phyloP scores from a whole-genome alignment of 768 basidiomycete species.

The Daedaleopsis sinensis region DNA sequence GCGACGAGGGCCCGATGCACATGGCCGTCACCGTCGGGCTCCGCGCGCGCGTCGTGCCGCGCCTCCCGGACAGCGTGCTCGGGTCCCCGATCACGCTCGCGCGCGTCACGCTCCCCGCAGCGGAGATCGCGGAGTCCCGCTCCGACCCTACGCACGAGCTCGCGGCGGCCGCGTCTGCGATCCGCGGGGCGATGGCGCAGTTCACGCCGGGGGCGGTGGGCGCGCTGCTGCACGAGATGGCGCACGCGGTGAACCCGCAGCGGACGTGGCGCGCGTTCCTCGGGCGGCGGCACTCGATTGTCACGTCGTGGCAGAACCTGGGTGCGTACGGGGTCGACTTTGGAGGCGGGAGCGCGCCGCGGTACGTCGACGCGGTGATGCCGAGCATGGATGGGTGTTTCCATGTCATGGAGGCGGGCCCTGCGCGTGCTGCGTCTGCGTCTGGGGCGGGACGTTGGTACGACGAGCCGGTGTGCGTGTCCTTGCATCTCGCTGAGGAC shows the following conservation, averaged over 20 bases:
- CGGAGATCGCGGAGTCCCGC: conserved; percentile 6
- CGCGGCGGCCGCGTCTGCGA: conserved; percentile 27
- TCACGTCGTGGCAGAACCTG: conserved; percentile 39
- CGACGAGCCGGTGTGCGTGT: conserved; percentile 15
- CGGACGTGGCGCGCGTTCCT: conserved; percentile 40
- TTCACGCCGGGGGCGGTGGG: conserved; percentile 32
- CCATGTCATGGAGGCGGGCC: conserved; percentile 34
- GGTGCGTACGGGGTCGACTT: conserved; percentile 41
- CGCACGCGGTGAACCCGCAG: conserved; percentile 34
- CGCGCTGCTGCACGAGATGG: conserved; percentile 39
- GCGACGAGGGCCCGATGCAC: conserved; percentile 26
- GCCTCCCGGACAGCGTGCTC: conserved; percentile 30
- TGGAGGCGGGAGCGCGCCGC: conserved; percentile 29
- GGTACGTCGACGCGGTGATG: conserved; percentile 37
- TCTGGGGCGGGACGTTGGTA: conserved; percentile 12
- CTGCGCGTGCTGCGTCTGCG: neutral
- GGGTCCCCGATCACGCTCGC: conserved; percentile 38
- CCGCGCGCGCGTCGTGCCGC: conserved; percentile 26
- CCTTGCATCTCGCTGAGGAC: conserved; percentile 6
- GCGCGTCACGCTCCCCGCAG: conserved; percentile 25
- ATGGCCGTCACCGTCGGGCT: conserved; percentile 34
- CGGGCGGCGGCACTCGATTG: conserved; percentile 35
- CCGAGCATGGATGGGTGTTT: conserved; percentile 38
- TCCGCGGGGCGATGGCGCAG: conserved; percentile 30
- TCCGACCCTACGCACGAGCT: conserved; percentile 8